Base-by-base conservation (phyloP, 129 eudicot genomes). In the Flaveria trinervia region DNA sequence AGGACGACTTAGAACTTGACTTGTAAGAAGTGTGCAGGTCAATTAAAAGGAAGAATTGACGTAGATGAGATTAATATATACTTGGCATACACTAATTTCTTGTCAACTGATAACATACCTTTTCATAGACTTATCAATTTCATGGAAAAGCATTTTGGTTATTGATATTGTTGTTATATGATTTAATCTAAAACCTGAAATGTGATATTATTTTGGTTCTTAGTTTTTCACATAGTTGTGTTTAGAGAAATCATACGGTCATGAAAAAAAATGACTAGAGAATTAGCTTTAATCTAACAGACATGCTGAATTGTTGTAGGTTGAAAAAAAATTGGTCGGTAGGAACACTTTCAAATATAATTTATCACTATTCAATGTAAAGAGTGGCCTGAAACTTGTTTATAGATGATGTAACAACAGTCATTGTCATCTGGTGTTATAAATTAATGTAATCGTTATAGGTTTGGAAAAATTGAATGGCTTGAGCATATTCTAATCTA, bases 271-370 rank as follows among this genome's bases (percentile, higher is more conserved):
- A 9, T 20, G 15, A 6, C 17, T 1, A 59, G 23, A 57, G 12
- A 8, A 3, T 43, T 60, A 5, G 17, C 13, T 43, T 7, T 17
- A 62, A 26, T 62, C 68, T 73, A 39, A 41, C 52, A 36, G 54
- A 36, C 55, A 4, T 62, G 68, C 1, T 62, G 68, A 65, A 45
- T 39, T 45, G 30, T 44, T 10, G 59, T 44, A 74, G 79, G 61
- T 2, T 5, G 3, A 3, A 15, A 44, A 74, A 26, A 20, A 46
- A 43, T 15, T 43, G 70, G 78, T 59, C 45, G 17, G 3, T 45
- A 43, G 61, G 48, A 74, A 74, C 25, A 4, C 23, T 22, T 44
- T 9, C 49, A 45, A 9, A 45, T 9, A 15, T 74, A 74, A 74
- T 45, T 23, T 30, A 30, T 30, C 5, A 30, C 36, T 30, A 30